Conservation (phyloP, 768 basidiomycete genomes). For the Atractiella rhizophila region DNA sequence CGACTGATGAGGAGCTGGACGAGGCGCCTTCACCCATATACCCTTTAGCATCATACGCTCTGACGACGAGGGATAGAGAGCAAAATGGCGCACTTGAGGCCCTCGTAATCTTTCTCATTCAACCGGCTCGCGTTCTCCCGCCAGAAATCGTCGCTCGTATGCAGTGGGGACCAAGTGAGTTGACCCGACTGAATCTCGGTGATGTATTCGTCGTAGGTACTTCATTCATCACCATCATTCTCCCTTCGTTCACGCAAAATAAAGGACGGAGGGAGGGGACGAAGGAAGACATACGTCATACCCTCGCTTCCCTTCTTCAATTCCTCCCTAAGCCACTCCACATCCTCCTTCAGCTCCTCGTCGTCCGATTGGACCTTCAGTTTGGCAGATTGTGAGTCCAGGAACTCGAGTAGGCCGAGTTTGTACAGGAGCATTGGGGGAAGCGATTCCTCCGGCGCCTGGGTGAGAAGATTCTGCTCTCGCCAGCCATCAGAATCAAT, state of each 20-base stretch:
- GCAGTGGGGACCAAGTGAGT: constrained; percentile 82
- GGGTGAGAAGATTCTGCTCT: constrained; percentile 64
- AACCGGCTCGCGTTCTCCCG: constrained; percentile 71
- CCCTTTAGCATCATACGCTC: no score
- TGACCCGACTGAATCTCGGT: constrained; percentile 75
- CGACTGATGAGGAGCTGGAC: constrained; percentile 41
- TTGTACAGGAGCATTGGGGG: constrained; percentile 77
- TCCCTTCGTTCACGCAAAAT: neutral
- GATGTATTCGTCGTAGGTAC: constrained; percentile 86
- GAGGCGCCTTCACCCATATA: constrained; percentile 38
- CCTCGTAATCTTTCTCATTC: constrained; percentile 58
- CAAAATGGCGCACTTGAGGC: constrained; percentile 39
- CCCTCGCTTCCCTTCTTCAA: constrained; percentile 64
- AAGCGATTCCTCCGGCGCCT: constrained; percentile 65
- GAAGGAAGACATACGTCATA: constrained; percentile 43
- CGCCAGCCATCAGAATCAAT: neutral
- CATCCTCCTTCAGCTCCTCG: constrained; percentile 79
- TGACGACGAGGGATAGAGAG: neutral
- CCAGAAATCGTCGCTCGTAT: constrained; percentile 95
- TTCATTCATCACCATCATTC: constrained; percentile 18
- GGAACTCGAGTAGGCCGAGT: constrained; percentile 42
- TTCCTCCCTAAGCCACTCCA: constrained; percentile 64
- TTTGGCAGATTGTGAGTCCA: constrained; percentile 43
- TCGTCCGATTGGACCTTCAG: constrained; percentile 60
- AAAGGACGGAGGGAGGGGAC: neutral